Percentiles rank a stretch among this genome's conserved stretches.
Evolutionary conservation across 192 early-diverging fungal species (phyloP).

Genomic region (Umbelopsis ramanniana): DNA sequence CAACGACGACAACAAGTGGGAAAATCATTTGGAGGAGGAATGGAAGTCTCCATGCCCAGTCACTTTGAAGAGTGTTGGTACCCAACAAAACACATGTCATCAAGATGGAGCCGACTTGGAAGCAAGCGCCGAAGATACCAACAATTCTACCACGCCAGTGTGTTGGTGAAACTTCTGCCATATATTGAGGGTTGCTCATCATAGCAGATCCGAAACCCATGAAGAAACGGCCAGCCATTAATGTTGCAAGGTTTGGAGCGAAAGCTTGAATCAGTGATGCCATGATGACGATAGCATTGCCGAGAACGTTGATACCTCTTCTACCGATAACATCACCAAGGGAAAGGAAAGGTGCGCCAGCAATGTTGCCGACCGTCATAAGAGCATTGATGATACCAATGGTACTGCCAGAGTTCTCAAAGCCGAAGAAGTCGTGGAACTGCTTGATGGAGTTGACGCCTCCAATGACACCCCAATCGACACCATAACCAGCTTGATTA

Average conservation of each 20-base stretch:
- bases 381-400: not conserved
- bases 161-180: conserved; percentile 2
- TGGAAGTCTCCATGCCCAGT: conserved; percentile 11
- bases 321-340: not conserved
- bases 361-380: not conserved
- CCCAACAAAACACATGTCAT: not conserved
- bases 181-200: not conserved
- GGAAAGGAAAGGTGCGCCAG: not conserved
- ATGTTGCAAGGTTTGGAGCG: not conserved
- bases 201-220: conserved; percentile 1
- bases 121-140: not conserved
- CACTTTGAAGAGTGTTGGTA: not conserved
- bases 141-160: not conserved
- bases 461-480: not conserved
- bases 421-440: not conserved
- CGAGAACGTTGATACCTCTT: not conserved
- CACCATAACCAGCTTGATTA: conserved; percentile 4
- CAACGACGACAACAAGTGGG: not conserved
- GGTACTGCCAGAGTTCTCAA: not conserved
- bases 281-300: not conserved
- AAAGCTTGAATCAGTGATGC: not conserved
- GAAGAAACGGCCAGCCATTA: conserved; percentile 14
- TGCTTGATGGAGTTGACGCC: not conserved
- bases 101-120: not conserved
- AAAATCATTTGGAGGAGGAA: conserved; percentile 1